Base-by-base conservation (phyloP, 192 early-diverging fungal genomes). In the Entomortierella chlamydospora region DNA sequence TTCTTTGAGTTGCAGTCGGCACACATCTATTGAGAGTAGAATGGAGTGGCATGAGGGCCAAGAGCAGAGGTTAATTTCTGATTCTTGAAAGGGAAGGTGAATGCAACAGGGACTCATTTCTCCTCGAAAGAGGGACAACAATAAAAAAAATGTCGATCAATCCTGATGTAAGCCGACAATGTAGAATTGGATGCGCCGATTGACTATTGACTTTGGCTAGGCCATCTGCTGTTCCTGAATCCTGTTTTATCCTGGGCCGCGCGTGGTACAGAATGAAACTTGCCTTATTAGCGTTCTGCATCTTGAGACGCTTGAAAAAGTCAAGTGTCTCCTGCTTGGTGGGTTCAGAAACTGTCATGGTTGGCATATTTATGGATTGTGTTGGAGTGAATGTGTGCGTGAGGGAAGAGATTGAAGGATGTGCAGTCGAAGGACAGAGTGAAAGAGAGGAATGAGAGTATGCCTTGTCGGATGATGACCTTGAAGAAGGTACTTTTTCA, bases 1-100 rank as follows among this genome's bases (percentile, higher is more conserved):
- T 93, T 96, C 83, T 97, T 98, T 68, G 92, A 92, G 37, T 87
- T 86, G 82, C 98, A 99, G 82, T 99, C 98, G 74, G 98, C 98
- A 83, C 98, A 99, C 34, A 85, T 77, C 90, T 96, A 77, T 55
- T 55, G n/a, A 4, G 18, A 50, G 4, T 11, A 57, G 26, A 17
- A 34, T 2, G 15, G 29, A 9, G 13, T 33, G 49, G 5, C 34
- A 37, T 37, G 34, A 7, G n/a, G n/a, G n/a, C n/a, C n/a, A n/a
- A n/a, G n/a, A n/a, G n/a, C 34, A 10, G 34, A 54, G 2, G 23
- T 33, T 34, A 33, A 34, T 29, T 12, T 3, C 43, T 26, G 18
- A 29, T 39, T 22, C 31, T 33, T 37, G 42, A 61, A 61, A 43
- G 13, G 26, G 42, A 61, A 9, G 34, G 15, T 6, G 34, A 25